Conservation (phyloP, 257 asterid species). For the Voacanga thouarsii region DNA sequence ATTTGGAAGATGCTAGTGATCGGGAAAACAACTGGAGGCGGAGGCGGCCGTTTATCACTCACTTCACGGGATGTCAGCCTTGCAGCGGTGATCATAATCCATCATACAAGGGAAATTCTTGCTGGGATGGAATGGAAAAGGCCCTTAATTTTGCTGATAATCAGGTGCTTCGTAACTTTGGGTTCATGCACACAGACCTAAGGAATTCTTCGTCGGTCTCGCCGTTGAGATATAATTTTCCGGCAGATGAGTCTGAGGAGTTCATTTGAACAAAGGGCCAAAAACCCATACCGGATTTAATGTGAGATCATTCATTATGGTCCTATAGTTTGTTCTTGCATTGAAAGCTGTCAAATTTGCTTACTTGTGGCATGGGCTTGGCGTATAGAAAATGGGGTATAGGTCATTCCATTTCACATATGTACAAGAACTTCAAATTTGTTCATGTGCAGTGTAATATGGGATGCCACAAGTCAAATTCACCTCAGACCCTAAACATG, state of each 20-base stretch:
- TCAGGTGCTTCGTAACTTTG: constrained; percentile 38
- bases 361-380: neutral
- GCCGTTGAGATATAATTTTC: constrained; percentile 30
- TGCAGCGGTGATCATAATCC: constrained; percentile 71
- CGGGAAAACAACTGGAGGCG: constrained; percentile 36
- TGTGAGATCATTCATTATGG: neutral
- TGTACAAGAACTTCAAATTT: neutral
- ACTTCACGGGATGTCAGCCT: constrained; percentile 90
- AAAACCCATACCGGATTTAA: neutral
- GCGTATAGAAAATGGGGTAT: neutral
- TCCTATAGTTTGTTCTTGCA: neutral
- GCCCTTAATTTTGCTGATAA: constrained; percentile 47
- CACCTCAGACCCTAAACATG: too few species aligned
- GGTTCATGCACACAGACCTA: constrained; percentile 26
- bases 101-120: constrained; percentile 32
- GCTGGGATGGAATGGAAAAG: constrained; percentile 33
- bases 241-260: neutral
- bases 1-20: constrained; percentile 28
- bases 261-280: neutral
- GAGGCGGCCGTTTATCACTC: constrained; percentile 79
- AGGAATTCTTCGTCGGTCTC: constrained; percentile 14
- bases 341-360: neutral
- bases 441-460: neutral
- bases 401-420: neutral
- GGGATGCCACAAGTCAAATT: neutral